Evolutionary conservation across 2,329 filamentous ascomycete genomes (phyloP), one percentile per base, ranked within the genome.

Genomic region (Plectosphaerella cucumerina): DNA sequence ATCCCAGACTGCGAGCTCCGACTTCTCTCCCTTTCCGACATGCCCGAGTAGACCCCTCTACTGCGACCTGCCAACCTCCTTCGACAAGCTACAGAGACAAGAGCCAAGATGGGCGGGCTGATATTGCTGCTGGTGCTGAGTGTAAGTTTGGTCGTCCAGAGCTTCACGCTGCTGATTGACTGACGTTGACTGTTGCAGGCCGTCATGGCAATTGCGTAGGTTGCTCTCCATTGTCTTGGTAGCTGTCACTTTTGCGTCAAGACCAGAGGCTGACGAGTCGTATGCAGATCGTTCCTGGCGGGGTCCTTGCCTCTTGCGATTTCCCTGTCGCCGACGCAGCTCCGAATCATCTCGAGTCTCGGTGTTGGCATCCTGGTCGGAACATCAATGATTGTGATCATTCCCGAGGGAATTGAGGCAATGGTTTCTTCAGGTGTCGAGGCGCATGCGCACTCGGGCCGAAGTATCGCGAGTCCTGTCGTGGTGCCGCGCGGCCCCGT

Each of bases 341-440:
- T 97, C 51, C 87, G 93, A 64, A 75, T 96, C 47, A 89, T 97
- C 65, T 95, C 93, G 20, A 92, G 91, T 51, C 82, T 97, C 65
- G 94, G 94, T 49, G 90, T 96, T 68, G 94, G 94, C 43, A 88
- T 99, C 48, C 77, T 99, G 9, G 92, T 99, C 15, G 94, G 94
- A 34, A 97, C 94, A 23, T 93, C 93, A 1, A 80, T 99, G 57
- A 93, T 97, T 57, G 91, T 99, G 31, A 97, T 99, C 64, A 96
- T 99, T 62, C 94, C 94, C 1, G 94, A 99, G 69, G 94, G 94
- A 35, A 86, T 97, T 53, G 92, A 97, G 65, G 93, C 94, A 3
- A 80, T 97, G 51, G 90, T 94, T 59, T 84, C 78, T 14, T 72
- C 78, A 3, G 68, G 71, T 2, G 65, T 72, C 51, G 59, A 65